Conservation (phyloP, 148 eudicot species). For the Rhododendron molle region DNA sequence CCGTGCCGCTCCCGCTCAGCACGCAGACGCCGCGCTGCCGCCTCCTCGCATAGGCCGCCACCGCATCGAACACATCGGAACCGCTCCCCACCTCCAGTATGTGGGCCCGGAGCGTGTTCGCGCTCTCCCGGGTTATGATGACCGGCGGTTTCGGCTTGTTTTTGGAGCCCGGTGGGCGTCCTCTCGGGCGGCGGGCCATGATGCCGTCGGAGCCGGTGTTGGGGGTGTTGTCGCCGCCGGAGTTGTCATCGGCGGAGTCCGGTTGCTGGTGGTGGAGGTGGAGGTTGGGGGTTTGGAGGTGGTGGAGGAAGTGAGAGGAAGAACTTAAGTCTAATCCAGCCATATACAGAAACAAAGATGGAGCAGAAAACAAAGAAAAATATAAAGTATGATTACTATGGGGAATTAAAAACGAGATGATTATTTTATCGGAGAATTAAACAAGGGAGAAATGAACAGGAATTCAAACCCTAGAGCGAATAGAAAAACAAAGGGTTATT, state of each 20-base stretch:
- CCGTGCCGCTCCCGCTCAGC: constrained; percentile 46
- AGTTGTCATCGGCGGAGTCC: constrained; percentile 21
- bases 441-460: constrained; percentile 12
- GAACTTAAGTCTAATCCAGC: constrained; percentile 46
- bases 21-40: constrained; percentile 48
- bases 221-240: constrained; percentile 25
- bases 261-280: constrained; percentile 37
- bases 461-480: constrained; percentile 24
- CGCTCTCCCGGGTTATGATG: constrained; percentile 50
- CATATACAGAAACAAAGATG: constrained; percentile 28
- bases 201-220: constrained; percentile 15
- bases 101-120: constrained; percentile 56
- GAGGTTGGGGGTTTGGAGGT: constrained; percentile 39
- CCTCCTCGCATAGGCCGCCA: constrained; percentile 37
- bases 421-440: constrained; percentile 16
- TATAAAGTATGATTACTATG: constrained; percentile 24
- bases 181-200: constrained; percentile 35
- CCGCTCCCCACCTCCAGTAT: constrained; percentile 43
- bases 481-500: constrained; percentile 27
- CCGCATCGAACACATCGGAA: constrained; percentile 44
- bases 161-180: constrained; percentile 48
- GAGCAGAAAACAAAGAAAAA: constrained; percentile 19
- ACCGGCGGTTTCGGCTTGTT: constrained; percentile 55
- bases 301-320: constrained; percentile 36
- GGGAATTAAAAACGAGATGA: constrained; percentile 9